These are phyloP conservation scores for Sporothrix protearum DNA, from an alignment of 2,329 filamentous ascomycete genomes.

Conservation along the genomic window DNA sequence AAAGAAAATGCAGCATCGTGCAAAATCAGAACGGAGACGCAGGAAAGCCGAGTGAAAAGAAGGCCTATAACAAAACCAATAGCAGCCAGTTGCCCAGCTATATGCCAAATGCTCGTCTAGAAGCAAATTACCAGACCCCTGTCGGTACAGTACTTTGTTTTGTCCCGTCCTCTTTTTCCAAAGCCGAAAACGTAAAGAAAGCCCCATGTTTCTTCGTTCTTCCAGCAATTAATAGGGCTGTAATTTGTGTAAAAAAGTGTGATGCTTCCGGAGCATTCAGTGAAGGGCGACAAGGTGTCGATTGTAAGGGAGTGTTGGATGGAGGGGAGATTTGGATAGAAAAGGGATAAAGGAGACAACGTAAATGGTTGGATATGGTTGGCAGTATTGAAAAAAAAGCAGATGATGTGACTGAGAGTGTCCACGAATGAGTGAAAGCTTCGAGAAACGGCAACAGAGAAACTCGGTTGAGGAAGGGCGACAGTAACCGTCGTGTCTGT, in stretches of 20 bases:
- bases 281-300: not conserved
- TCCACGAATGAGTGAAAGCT: too few species aligned
- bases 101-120: conserved; percentile 45
- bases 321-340: not conserved
- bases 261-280: conserved; percentile 18
- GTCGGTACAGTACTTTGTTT: conserved; percentile 2
- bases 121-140: conserved; percentile 51
- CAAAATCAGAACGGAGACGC: not conserved
- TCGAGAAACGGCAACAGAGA: not conserved
- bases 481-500: not conserved
- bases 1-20: not conserved
- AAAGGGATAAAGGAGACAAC: not conserved
- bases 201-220: not conserved
- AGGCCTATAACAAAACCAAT: conserved; percentile 21
- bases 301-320: not conserved
- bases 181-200: not conserved
- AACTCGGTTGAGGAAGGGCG: not conserved
- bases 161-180: not conserved
- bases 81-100: conserved; percentile 34
- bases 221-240: conserved; percentile 6
- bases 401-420: not conserved
- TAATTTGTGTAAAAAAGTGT: conserved; percentile 16
- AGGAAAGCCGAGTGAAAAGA: not conserved
- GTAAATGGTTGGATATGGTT: not conserved
- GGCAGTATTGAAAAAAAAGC: not conserved